These are phyloP conservation scores for Colletotrichum lindemuthianum DNA, from an alignment of 2,329 filamentous ascomycete genomes.

Conservation along the genomic window DNA sequence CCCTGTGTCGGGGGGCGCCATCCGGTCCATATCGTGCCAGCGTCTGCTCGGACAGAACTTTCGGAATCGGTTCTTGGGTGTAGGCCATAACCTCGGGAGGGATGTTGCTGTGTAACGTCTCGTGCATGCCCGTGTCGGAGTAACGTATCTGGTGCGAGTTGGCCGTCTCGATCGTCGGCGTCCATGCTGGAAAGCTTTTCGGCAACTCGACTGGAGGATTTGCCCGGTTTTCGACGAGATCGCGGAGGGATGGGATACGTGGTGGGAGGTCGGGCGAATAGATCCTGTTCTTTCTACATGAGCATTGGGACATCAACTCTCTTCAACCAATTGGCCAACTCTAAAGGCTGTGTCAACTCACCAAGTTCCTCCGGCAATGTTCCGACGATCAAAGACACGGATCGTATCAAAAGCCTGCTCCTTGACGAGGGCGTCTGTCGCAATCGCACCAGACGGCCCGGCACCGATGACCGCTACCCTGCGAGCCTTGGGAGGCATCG, in stretches of 20 bases:
- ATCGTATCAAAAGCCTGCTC: slow-evolving; percentile 65
- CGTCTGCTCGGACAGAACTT: slow-evolving; percentile 52
- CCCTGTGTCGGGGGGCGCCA: slow-evolving; percentile 65
- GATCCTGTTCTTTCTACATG: not conserved
- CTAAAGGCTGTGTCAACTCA: not conserved
- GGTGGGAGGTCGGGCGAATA: not conserved
- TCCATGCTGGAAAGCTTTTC: not conserved
- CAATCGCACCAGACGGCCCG: slow-evolving; percentile 25
- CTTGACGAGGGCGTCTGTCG: slow-evolving; percentile 41
- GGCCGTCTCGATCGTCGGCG: not conserved
- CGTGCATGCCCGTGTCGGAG: not conserved
- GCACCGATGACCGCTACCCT: slow-evolving; percentile 29
- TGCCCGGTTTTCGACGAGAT: not conserved
- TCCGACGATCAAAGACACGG: slow-evolving; percentile 61
- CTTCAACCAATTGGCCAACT: no score
- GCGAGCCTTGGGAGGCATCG: not conserved
- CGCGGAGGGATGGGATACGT: not conserved
- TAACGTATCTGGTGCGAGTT: not conserved
- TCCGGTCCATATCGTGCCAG: slow-evolving; percentile 58
- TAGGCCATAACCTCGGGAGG: slow-evolving; percentile 42
- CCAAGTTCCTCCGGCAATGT: slow-evolving; percentile 39
- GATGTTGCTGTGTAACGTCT: not conserved
- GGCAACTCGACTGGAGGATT: not conserved
- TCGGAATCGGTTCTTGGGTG: slow-evolving; percentile 59
- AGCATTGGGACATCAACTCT: not conserved